Evolutionary conservation across 768 basidiomycete species (phyloP).

Genomic region (Naganishia vaughanmartiniae): DNA sequence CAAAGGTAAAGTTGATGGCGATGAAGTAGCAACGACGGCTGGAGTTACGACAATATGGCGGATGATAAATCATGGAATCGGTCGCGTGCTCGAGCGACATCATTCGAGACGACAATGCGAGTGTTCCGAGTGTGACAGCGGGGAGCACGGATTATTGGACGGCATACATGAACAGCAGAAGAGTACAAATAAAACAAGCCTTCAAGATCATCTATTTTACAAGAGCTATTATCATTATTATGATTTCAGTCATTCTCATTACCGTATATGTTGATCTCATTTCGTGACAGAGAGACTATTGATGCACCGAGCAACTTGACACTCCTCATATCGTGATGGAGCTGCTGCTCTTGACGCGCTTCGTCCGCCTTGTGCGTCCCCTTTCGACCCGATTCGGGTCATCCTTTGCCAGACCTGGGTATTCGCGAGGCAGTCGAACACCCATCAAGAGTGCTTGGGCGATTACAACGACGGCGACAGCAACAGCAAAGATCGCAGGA

Average conservation of each 20-base stretch:
- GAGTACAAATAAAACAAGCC: not conserved
- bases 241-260: not conserved
- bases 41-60: too few relatives aligned
- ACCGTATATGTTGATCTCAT: not conserved
- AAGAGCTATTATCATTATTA: not conserved
- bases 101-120: not conserved
- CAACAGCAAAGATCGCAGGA: slow-evolving; percentile 66
- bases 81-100: not conserved
- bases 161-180: too few relatives aligned
- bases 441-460: slow-evolving; percentile 34
- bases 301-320: not conserved
- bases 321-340: not conserved
- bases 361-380: slow-evolving; percentile 42
- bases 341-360: slow-evolving; percentile 39
- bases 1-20: too few relatives aligned
- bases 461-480: slow-evolving; percentile 47
- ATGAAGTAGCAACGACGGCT: too few relatives aligned
- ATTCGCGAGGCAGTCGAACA: slow-evolving; percentile 34
- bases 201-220: not conserved
- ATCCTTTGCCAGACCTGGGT: slow-evolving; percentile 12
- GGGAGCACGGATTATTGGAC: too few relatives aligned
- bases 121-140: too few relatives aligned
- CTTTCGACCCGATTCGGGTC: slow-evolving; percentile 32
- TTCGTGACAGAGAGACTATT: not conserved
- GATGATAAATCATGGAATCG: too few relatives aligned